Evolutionary conservation across 352 stramenopile genomes (phyloP).

Genomic region (Pythium pyrilobum): DNA sequence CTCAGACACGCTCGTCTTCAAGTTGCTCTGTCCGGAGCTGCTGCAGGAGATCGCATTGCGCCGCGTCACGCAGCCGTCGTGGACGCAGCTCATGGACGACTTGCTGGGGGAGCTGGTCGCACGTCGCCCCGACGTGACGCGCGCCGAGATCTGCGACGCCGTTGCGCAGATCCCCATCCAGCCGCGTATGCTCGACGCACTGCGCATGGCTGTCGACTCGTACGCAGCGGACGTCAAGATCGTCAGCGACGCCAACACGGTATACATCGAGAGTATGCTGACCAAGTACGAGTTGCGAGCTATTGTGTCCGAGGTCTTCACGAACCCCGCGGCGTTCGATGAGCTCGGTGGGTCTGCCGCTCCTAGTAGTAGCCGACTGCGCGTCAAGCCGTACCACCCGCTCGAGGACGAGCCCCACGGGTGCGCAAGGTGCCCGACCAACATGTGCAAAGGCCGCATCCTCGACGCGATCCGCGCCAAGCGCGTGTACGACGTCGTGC

Average conservation of each 20-base stretch:
- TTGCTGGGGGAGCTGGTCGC: conserved; percentile 36
- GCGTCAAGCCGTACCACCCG: conserved; percentile 51
- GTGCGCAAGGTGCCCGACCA: conserved; percentile 53
- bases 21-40: conserved; percentile 55
- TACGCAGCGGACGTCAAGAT: conserved; percentile 51
- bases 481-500: conserved; percentile 33
- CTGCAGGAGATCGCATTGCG: conserved; percentile 29
- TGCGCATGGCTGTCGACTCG: conserved; percentile 35
- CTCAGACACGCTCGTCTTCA: conserved; percentile 77
- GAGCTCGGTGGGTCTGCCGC: not conserved
- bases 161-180: conserved; percentile 55
- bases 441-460: conserved; percentile 82
- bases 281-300: conserved; percentile 24
- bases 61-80: conserved; percentile 28
- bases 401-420: conserved; percentile 31
- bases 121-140: conserved; percentile 34
- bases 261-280: conserved; percentile 80
- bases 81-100: conserved; percentile 67
- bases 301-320: conserved; percentile 46
- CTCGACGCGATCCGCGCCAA: conserved; percentile 37
- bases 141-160: conserved; percentile 30
- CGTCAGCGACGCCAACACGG: conserved; percentile 73
- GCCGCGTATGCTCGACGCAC: conserved; percentile 59
- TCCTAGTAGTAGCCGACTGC: conserved; percentile 30
- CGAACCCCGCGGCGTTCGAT: conserved; percentile 48